Conservation (phyloP, 192 early-diverging fungal species). For the Umbelopsis vinacea region DNA sequence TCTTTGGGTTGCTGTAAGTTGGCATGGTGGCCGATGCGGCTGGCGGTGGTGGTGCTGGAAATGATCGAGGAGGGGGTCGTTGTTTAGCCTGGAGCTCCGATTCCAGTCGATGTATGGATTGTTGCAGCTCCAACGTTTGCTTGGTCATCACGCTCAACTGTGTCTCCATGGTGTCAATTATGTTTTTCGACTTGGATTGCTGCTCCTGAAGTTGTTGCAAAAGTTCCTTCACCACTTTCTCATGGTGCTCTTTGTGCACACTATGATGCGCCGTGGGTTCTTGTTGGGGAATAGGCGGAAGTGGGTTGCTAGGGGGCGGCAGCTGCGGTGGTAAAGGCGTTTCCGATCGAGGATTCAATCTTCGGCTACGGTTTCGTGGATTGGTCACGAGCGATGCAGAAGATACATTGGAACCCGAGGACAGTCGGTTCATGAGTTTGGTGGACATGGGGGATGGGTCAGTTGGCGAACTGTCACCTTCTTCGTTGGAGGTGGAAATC, state of each 20-base stretch:
- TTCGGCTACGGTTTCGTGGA: background rate
- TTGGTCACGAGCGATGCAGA: background rate
- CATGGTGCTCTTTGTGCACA: background rate
- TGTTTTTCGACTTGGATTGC: background rate
- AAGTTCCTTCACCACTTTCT: background rate
- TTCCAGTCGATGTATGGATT: background rate
- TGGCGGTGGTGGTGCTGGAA: background rate
- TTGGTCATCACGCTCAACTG: background rate
- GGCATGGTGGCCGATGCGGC: background rate
- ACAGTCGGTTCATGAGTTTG: background rate
- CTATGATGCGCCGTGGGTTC: background rate
- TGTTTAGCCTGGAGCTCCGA: constrained; percentile 1
- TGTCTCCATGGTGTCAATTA: background rate
- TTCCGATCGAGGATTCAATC: constrained; percentile 16
- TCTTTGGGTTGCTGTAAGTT: background rate
- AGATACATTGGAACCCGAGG: background rate
- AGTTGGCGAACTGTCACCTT: background rate
- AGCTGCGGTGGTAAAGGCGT: constrained; percentile 8
- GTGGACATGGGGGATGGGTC: background rate
- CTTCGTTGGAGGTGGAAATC: background rate
- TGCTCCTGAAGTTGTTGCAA: background rate
- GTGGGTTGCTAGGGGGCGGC: constrained; percentile 1
- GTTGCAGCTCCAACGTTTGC: background rate
- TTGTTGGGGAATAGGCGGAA: background rate
- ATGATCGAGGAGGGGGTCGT: background rate